Evolutionary conservation across 139 green algal genomes (phyloP).

Genomic region (Volvox reticuliferus): DNA sequence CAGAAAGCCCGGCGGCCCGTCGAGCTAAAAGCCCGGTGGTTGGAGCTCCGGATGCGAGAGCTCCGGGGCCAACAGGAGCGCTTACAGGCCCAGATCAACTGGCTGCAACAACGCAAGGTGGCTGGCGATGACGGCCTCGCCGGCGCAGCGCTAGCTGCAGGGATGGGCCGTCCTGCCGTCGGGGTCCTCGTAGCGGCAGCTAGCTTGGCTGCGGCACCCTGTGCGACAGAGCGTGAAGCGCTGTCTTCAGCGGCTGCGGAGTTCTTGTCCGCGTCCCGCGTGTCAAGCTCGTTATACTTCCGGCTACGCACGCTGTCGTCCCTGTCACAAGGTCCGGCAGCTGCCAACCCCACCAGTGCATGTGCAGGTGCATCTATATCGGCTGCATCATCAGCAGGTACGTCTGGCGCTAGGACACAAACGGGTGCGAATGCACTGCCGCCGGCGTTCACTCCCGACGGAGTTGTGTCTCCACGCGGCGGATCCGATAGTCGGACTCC

Average conservation of each 20-base stretch:
- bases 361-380: too few species aligned
- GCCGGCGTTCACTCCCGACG: not conserved
- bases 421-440: not conserved
- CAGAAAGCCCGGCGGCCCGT: slow-evolving; percentile 40
- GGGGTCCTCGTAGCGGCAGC: not conserved
- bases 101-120: slow-evolving; percentile 10
- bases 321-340: not conserved
- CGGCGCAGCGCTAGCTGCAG: not conserved
- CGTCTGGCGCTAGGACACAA: not conserved
- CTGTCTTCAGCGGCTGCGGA: not conserved
- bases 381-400: not conserved
- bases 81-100: slow-evolving; percentile 30
- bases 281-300: not conserved
- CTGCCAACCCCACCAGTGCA: too few species aligned
- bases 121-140: not conserved
- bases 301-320: not conserved
- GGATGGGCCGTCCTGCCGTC: not conserved
- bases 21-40: slow-evolving; percentile 62
- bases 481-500: not conserved
- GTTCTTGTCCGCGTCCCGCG: not conserved
- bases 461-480: not conserved
- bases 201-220: not conserved
- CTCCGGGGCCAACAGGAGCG: slow-evolving; percentile 44
- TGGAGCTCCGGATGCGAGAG: slow-evolving; percentile 66
- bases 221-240: not conserved